Conservation (phyloP, 305 asterid genomes). For the Fraxinus xanthoxyloides region DNA sequence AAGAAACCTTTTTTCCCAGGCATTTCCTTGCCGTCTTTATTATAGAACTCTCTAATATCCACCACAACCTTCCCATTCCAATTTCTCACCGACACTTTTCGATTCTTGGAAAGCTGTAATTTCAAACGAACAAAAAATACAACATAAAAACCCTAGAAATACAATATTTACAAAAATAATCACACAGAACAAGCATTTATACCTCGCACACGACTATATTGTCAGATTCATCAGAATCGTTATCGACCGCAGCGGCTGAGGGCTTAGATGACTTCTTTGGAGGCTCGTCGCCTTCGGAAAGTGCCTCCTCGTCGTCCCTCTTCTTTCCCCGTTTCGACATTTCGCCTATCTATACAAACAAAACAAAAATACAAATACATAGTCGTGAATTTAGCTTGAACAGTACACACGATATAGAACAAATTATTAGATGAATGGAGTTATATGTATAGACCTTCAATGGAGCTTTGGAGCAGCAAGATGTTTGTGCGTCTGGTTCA, state of each 20-base stretch:
- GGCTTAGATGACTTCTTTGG: conserved; percentile 42
- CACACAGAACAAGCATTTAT: neutral
- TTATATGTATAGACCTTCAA: neutral
- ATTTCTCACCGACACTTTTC: conserved; percentile 81
- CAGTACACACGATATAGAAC: neutral
- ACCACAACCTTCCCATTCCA: conserved; percentile 82
- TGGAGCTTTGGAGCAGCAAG: neutral
- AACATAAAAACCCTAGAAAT: conserved; percentile 4
- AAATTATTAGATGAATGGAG: neutral
- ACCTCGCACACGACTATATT: conserved; percentile 70
- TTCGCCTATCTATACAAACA: neutral
- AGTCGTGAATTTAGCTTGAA: neutral
- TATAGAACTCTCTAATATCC: conserved; percentile 70
- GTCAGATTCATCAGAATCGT: conserved; percentile 56
- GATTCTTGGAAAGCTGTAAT: conserved; percentile 77
- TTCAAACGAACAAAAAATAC: neutral
- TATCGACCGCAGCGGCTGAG: conserved; percentile 25
- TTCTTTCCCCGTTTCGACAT: conserved; percentile 77
- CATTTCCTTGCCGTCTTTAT: conserved; percentile 59
- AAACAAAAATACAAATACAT: neutral
- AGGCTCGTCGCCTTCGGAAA: conserved; percentile 59
- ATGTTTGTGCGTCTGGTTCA: neutral
- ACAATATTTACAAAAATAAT: neutral
- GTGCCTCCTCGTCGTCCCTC: conserved; percentile 56
- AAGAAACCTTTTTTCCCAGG: conserved; percentile 66